Evolutionary conservation across 1,284 basidiomycete species (phyloP), one percentile per base, ranked within the genome.

Genomic region (Sanghuangporus baumii): DNA sequence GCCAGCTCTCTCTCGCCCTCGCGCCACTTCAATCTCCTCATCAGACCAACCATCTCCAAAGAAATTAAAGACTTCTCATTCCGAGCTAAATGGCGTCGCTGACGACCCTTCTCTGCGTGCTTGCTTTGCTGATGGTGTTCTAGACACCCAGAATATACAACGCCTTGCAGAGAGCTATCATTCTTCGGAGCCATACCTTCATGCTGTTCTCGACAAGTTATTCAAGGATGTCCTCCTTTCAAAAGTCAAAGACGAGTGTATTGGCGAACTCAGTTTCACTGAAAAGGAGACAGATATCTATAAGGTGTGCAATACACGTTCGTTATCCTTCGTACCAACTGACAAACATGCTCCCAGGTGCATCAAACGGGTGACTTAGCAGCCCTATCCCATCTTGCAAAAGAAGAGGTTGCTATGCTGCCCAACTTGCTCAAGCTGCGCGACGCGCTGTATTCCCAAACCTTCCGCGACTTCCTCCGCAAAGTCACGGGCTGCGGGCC

Each of bases 271-370:
- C 71, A 91, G 86, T 69, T 98, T 98, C 75, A 89, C 94, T 6
- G 91, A 95, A 76, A 99, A 98, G 78, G 94, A 98, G 81, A 99
- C 96, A 6, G 96, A 99, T 72, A 99, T 99, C 68, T 99, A 98
- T 86, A 96, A 95, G 85, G 94, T 91, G 65, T 62, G 79, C 37
- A 57, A n/a, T 60, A 23, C 23, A 23, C 38, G 46, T 16, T 52
- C 55, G 20, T 20, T 61, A 14, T 26, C 36, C 31, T 14, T 43
- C 43, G 41, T 43, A 48, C 43, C 14, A 57, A 37, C 46, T 46
- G 16, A 14, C 40, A 20, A 16, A 40, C 23, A 26, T 8, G 46
- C n/a, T 37, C 43, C 20, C 69, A 96, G 93, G 92, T 99, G 69
- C 93, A 96, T 75, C 96, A 98, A 80, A 98, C 96, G 0, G 96